Evolutionary conservation across 2,329 filamentous ascomycete species (phyloP).

Genomic region (Aureobasidium sp.): DNA sequence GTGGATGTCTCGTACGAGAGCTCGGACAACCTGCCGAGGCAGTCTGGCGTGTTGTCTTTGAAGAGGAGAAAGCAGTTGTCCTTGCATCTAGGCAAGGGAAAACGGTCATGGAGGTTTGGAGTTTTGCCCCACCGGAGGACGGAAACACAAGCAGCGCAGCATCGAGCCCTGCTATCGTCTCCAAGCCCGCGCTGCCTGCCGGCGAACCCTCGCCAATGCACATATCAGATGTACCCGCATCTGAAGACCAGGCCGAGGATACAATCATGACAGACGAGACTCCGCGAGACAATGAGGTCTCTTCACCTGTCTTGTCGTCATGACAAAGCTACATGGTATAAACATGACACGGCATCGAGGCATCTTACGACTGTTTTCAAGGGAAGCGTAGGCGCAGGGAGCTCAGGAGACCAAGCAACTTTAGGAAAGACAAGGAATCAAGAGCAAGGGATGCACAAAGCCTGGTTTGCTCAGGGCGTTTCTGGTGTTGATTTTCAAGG

Average conservation of each 20-base stretch:
- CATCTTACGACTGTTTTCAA: conserved; percentile 1
- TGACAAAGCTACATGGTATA: background rate
- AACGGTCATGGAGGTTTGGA: conserved; percentile 86
- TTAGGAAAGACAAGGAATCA: background rate
- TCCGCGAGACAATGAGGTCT: background rate
- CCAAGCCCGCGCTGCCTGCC: background rate
- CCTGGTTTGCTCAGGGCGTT: background rate
- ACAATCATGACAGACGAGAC: conserved; percentile 5
- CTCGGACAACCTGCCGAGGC: conserved; percentile 86
- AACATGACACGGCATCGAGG: background rate
- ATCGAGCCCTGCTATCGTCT: background rate
- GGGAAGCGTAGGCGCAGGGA: conserved; percentile 3
- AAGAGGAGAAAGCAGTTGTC: conserved; percentile 95
- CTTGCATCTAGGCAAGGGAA: conserved; percentile 77
- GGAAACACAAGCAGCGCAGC: background rate
- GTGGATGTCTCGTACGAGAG: conserved; percentile 81
- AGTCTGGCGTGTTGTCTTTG: conserved; percentile 96
- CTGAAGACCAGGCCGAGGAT: conserved; percentile 1
- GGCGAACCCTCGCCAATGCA: conserved; percentile 7
- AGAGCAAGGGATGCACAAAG: background rate
- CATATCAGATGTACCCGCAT: background rate
- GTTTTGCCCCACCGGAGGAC: conserved; percentile 16
- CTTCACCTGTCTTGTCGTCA: background rate
- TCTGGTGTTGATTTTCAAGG: background rate
- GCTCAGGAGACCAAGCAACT: background rate